These are phyloP conservation scores for Eucalyptus cloeziana DNA, from an alignment of 345 rosid genomes.

Conservation along the genomic window DNA sequence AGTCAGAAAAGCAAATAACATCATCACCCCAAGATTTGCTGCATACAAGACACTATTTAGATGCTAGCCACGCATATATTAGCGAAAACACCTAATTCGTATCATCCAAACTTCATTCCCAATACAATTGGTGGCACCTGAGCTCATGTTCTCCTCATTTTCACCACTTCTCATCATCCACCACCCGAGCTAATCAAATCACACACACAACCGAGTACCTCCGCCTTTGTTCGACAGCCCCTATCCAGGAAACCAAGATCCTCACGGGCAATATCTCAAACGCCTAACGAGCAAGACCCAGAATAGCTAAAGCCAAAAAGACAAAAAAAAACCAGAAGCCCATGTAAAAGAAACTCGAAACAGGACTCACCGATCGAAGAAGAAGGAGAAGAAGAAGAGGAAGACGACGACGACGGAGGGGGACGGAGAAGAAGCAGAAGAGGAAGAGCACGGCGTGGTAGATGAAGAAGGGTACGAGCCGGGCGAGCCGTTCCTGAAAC, in stretches of 20 bases:
- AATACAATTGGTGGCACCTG: not conserved
- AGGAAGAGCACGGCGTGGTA: slow-evolving; percentile 20
- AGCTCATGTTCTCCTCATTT: not conserved
- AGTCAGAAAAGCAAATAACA: not conserved
- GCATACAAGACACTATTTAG: not conserved
- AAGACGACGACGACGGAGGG: slow-evolving; percentile 1
- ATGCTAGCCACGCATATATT: not conserved
- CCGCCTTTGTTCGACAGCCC: not conserved
- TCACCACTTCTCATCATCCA: not conserved
- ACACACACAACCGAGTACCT: not conserved
- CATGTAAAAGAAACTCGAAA: not conserved
- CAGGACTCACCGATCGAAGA: slow-evolving; percentile 21
- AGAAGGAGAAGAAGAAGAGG: slow-evolving; percentile 23
- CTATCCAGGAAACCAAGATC: not conserved
- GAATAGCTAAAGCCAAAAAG: not conserved
- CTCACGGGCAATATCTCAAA: not conserved
- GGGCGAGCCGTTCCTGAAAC: slow-evolving; percentile 9
- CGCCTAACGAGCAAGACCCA: not conserved
- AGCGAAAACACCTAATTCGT: not conserved
- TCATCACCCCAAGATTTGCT: not conserved
- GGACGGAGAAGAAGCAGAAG: not conserved
- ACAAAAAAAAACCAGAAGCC: not conserved
- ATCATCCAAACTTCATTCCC: not conserved
- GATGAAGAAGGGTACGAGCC: slow-evolving; percentile 21
- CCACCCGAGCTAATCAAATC: not conserved